Evolutionary conservation across 768 basidiomycete species (phyloP).

Genomic region (Dentipellis sp.): DNA sequence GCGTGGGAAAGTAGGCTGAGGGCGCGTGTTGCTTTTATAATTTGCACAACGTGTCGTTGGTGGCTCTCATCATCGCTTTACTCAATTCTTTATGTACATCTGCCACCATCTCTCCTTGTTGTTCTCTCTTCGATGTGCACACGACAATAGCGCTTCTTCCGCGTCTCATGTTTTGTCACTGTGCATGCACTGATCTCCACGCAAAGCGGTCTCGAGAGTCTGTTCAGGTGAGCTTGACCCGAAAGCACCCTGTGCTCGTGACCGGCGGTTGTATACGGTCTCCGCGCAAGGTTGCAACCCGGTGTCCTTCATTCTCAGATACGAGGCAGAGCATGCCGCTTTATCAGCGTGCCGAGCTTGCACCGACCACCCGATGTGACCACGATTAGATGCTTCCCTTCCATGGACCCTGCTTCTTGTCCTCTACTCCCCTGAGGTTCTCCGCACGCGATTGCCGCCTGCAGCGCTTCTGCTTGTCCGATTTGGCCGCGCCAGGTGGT

Average conservation of each 20-base stretch:
- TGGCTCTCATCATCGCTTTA: slow-evolving; percentile 5
- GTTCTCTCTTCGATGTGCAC: neutral
- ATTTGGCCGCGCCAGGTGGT: neutral
- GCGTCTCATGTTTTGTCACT: neutral
- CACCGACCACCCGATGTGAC: neutral
- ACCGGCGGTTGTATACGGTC: no score
- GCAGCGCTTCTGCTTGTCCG: neutral
- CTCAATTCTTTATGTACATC: neutral
- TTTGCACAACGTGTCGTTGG: slow-evolving; percentile 8
- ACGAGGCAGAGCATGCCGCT: neutral
- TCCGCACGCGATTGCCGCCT: neutral
- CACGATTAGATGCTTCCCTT: neutral
- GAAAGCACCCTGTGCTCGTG: no score
- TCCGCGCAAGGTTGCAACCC: no score
- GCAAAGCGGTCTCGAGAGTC: no score
- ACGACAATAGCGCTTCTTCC: neutral
- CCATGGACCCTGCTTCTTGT: neutral
- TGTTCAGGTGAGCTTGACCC: no score
- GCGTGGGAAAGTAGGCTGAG: slow-evolving; percentile 19
- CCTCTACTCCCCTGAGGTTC: neutral
- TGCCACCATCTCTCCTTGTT: neutral
- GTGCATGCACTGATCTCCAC: neutral
- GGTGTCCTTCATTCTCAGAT: no score
- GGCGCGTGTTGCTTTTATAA: slow-evolving; percentile 15
- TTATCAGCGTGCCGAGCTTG: slow-evolving; percentile 1